Base-by-base conservation (phyloP, 2,329 filamentous ascomycete species). In the Colletotrichum destructivum region DNA sequence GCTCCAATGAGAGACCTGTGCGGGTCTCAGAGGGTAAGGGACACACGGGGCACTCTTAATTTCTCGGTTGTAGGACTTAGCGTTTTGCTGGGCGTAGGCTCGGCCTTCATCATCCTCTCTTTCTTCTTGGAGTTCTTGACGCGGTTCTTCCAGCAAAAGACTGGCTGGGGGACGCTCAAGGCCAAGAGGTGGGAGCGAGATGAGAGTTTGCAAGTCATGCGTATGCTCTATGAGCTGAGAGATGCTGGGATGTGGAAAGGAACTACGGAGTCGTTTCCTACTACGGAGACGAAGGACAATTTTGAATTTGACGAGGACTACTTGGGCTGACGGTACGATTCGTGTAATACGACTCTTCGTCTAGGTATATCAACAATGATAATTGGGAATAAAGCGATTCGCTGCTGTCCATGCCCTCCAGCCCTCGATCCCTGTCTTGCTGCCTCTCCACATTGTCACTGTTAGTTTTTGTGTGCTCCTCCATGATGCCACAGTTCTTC, bases 111-210 rank as follows among this genome's bases (percentile, higher is more conserved):
- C 23, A 44, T 9, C 0, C 2, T 52, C 4, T 67, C 63, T 1
- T 67, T 44, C 16, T 1, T 59, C 2, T 6, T 71, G 31, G 62
- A 71, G 15, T 38, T 35, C 0, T 4, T 52, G 1, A 56, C 54
- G 15, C 26, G 15, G 2, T 62, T 44, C 3, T 2, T 71, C 2
- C 44, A 67, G 26, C 57, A 13, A 21, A 52, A n/a, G 2, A 57
- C 57, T 9, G 62, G 49, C 2, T 51, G 21, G 2, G 68, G 63
- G 12, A 18, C 16, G 2, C 16, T 16, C 1, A 66, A 66, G 13
- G 63, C 68, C 0, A 62, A 66, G 31, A 46, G 62, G 12, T 71
- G 68, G 68, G 57, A 66, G 6, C 49, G 68, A 11, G 68, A 71
- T 9, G 63, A 71, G 21, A 62, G 26, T 7, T 23, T 71, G 18